Evolutionary conservation across 2,329 filamentous ascomycete genomes (phyloP).

Genomic region (Diaporthe sp.): DNA sequence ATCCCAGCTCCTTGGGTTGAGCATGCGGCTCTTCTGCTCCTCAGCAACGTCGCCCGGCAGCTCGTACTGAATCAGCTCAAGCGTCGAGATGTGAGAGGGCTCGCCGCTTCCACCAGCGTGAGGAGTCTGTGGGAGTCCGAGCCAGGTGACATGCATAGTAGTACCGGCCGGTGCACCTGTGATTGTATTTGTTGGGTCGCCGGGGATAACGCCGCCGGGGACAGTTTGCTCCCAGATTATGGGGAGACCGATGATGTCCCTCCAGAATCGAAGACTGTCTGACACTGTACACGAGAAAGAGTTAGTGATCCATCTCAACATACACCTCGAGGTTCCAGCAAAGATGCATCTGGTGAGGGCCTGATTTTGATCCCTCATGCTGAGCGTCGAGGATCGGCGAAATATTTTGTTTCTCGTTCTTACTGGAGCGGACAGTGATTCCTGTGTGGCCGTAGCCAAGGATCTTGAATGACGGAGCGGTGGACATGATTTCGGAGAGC

Average conservation of each 20-base stretch:
- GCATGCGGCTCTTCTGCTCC: slow-evolving; percentile 18
- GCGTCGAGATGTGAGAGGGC: slow-evolving; percentile 6
- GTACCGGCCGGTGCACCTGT: slow-evolving; percentile 24
- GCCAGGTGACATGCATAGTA: slow-evolving; percentile 4
- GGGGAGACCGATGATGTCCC: slow-evolving; percentile 4
- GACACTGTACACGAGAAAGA: background rate
- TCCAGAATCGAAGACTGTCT: slow-evolving; percentile 22
- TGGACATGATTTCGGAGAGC: background rate
- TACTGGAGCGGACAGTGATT: slow-evolving; percentile 35
- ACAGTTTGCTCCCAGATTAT: slow-evolving; percentile 18
- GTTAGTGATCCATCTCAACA: background rate
- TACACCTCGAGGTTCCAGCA: background rate
- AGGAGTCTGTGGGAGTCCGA: slow-evolving; percentile 16
- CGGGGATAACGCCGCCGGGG: background rate
- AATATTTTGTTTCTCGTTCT: background rate
- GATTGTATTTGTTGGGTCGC: slow-evolving; percentile 23
- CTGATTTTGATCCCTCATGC: background rate
- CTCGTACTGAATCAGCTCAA: slow-evolving; percentile 29
- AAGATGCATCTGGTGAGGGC: background rate
- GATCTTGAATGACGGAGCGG: slow-evolving; percentile 23
- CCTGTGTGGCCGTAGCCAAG: slow-evolving; percentile 36
- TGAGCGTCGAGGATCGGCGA: too few species aligned
- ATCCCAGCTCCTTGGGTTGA: slow-evolving; percentile 3
- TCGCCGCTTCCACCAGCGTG: slow-evolving; percentile 25
- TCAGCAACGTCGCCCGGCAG: slow-evolving; percentile 4